Conservation (phyloP, 116 monocot genomes). For the Papilionanthe hybrid region DNA sequence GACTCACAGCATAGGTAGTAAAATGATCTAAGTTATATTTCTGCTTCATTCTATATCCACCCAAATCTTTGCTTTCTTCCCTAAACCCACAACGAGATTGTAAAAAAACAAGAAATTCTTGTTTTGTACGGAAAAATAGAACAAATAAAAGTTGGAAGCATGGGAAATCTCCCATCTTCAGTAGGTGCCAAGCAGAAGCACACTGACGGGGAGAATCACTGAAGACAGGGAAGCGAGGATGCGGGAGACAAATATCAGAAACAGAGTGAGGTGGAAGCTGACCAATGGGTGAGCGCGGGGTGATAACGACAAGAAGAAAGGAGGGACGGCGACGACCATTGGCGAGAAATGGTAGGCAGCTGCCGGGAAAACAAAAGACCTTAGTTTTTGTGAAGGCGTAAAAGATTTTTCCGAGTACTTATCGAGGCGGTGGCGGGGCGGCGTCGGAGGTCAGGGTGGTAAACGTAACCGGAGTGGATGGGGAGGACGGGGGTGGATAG, state of each 20-base stretch:
- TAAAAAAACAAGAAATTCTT: not conserved
- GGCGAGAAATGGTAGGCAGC: not conserved
- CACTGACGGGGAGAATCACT: not conserved
- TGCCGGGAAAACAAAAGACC: not conserved
- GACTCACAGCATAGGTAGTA: not conserved
- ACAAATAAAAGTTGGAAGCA: not conserved
- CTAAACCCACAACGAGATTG: not conserved
- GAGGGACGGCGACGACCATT: not conserved
- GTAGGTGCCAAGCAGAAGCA: not conserved
- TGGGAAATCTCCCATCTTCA: not conserved
- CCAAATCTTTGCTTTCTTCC: too few species aligned
- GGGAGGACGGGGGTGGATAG: not conserved
- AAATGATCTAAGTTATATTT: not conserved
- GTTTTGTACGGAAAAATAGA: not conserved
- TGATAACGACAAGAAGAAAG: not conserved
- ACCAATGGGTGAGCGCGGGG: slow-evolving; percentile 3
- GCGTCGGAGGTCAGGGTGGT: not conserved
- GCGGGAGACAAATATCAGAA: not conserved
- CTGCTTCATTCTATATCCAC: not conserved
- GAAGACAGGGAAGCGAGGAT: not conserved
- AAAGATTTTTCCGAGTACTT: not conserved
- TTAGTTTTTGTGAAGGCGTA: not conserved
- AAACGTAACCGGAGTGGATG: not conserved
- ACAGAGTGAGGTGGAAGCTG: not conserved
- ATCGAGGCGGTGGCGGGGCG: not conserved